A percentile compares a stretch with the other conserved stretches of the same genome.
Evolutionary conservation across 1,139 yeast species (phyloP).

Genomic region (Blastobotrys elegans): DNA sequence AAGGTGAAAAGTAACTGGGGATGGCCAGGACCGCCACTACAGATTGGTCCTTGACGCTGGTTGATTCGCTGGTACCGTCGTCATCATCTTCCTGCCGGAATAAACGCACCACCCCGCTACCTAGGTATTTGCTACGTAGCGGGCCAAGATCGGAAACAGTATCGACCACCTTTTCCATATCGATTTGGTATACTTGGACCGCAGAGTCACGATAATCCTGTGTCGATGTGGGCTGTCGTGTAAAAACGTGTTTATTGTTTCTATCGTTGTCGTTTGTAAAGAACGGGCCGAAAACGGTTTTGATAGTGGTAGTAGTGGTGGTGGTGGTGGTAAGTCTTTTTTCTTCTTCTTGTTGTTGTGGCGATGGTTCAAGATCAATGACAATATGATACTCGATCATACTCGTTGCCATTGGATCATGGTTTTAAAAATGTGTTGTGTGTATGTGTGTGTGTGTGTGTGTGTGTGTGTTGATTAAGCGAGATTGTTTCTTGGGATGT

Average conservation of each 20-base stretch:
- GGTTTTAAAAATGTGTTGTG: no score
- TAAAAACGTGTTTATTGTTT: no score
- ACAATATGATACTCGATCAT: not conserved
- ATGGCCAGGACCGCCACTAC: slow-evolving; percentile 75
- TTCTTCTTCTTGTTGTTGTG: not conserved
- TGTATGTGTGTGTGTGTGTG: no score
- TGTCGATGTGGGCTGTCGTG: slow-evolving; percentile 2
- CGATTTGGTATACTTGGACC: slow-evolving; percentile 33
- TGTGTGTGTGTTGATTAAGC: no score
- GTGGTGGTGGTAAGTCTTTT: not conserved
- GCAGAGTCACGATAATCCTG: slow-evolving; percentile 27
- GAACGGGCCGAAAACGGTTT: no score
- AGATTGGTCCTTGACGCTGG: slow-evolving; percentile 19
- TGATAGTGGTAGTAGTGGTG: not conserved
- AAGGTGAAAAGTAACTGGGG: slow-evolving; percentile 83
- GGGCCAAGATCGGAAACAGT: slow-evolving; percentile 4
- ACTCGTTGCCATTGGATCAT: no score
- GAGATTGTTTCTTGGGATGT: no score
- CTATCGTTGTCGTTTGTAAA: no score
- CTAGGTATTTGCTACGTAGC: slow-evolving; percentile 54
- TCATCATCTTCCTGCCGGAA: slow-evolving; percentile 36
- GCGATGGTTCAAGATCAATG: not conserved
- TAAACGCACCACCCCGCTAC: slow-evolving; percentile 69
- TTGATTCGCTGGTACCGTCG: not conserved
- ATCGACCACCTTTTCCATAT: slow-evolving; percentile 21